A percentile compares a stretch with the other conserved stretches of the same genome.
These are phyloP conservation scores for Tausonia pullulans DNA, from an alignment of 1,284 basidiomycete species.

Conservation along the genomic window DNA sequence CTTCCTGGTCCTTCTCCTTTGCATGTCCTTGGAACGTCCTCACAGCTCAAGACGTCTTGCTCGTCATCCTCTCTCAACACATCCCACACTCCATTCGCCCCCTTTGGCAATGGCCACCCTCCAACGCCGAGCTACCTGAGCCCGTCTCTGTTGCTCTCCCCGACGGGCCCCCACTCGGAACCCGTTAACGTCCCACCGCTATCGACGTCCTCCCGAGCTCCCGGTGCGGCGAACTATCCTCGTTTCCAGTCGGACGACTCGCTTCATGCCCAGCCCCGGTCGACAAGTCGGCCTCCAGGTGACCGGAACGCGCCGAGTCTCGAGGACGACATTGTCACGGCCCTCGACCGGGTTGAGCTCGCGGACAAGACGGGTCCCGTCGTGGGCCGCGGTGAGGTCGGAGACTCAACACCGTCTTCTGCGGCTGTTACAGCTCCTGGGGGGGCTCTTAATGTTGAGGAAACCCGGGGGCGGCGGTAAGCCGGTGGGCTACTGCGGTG, in stretches of 20 bases:
- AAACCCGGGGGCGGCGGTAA: too few species aligned
- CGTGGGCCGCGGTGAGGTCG: too few species aligned
- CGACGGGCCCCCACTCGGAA: background rate
- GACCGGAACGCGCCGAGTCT: background rate
- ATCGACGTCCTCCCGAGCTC: background rate
- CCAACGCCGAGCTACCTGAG: slow-evolving; percentile 5
- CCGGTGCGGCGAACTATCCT: background rate
- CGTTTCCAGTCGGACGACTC: background rate
- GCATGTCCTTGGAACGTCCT: background rate
- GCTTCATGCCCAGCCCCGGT: background rate
- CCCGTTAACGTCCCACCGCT: background rate
- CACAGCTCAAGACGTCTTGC: background rate
- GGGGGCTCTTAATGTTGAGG: too few species aligned
- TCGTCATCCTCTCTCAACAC: background rate
- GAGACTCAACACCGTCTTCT: too few species aligned
- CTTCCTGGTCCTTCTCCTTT: background rate
- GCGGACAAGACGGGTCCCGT: too few species aligned
- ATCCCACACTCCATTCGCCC: background rate
- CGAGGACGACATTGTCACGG: background rate
- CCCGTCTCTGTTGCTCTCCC: slow-evolving; percentile 2
- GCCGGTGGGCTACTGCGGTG: too few species aligned
- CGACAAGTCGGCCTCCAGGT: too few species aligned
- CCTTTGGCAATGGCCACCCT: background rate
- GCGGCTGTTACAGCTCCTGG: too few species aligned
- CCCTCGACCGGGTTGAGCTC: background rate